These are phyloP conservation scores for Thuja plicata DNA, from an alignment of 83 land plant genomes.

Conservation along the genomic window DNA sequence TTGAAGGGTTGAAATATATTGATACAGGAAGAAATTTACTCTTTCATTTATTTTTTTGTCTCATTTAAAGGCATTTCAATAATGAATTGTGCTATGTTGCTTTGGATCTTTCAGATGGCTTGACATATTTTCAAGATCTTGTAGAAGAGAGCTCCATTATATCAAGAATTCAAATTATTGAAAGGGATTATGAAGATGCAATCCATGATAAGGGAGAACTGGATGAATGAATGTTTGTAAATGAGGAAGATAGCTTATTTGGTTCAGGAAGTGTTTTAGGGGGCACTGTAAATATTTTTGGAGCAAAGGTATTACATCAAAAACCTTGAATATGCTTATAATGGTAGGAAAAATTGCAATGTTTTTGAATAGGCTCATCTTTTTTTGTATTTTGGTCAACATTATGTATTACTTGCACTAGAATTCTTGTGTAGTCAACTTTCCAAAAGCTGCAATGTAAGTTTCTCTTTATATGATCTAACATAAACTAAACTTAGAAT, in stretches of 20 bases:
- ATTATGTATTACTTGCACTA: no score
- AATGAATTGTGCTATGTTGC: no score
- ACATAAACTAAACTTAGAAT: not conserved
- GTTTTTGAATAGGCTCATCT: not conserved
- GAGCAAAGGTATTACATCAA: conserved; percentile 52
- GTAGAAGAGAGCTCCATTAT: conserved; percentile 60
- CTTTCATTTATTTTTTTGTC: not conserved
- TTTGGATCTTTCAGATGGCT: conserved; percentile 56
- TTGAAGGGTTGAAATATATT: conserved; percentile 48
- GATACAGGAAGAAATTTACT: conserved; percentile 48
- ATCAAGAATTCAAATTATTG: conserved; percentile 58
- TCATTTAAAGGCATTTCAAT: not conserved
- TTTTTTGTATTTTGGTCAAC: not conserved
- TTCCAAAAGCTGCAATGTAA: not conserved
- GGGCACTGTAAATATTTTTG: no score
- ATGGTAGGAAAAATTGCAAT: not conserved
- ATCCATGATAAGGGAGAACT: no score
- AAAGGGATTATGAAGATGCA: conserved; percentile 78
- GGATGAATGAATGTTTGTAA: conserved; percentile 84
- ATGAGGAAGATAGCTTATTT: conserved; percentile 76
- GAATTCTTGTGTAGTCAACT: no score
- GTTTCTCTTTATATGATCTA: not conserved
- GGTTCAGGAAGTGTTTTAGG: conserved; percentile 63
- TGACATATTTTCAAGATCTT: conserved; percentile 76
- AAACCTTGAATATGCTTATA: no score